phyloP scores from a whole-genome alignment of 306 rosid species.

The Citrullus colocynthis region DNA sequence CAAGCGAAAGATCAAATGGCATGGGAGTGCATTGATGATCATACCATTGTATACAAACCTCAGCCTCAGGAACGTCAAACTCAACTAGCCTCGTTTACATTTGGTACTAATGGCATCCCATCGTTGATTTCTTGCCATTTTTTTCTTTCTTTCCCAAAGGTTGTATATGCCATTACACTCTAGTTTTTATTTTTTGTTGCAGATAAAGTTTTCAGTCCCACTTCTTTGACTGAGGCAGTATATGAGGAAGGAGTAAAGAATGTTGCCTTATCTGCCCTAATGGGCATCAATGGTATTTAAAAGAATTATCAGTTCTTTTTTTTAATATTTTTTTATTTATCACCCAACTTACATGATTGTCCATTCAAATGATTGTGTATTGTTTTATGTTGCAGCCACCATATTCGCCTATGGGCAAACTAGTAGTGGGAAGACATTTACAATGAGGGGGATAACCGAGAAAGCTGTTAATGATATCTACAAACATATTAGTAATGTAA shows the following conservation, averaged over 20 bases:
- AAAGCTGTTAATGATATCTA: conserved; percentile 93
- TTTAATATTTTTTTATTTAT: too few species aligned
- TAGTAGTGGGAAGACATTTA: conserved; percentile 96
- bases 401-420: conserved; percentile 98
- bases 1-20: conserved; percentile 85
- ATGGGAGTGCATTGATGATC: conserved; percentile 82
- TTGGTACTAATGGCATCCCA: conserved; percentile 38
- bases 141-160: not conserved
- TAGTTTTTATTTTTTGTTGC: conserved; percentile 9
- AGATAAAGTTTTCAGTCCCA: conserved; percentile 91
- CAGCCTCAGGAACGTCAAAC: conserved; percentile 47
- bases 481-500: conserved; percentile 72
- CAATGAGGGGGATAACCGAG: conserved; percentile 99
- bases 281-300: conserved; percentile 80
- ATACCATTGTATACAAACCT: conserved; percentile 58
- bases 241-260: conserved; percentile 96
- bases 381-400: conserved; percentile 51
- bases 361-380: not conserved
- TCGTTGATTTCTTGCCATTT: not conserved
- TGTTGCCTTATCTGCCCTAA: conserved; percentile 79
- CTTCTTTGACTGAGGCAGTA: conserved; percentile 55
- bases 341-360: not conserved
- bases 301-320: not conserved
- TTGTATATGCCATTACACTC: not conserved
- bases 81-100: conserved; percentile 64